These are phyloP conservation scores for Pythium graminicola DNA, from an alignment of 352 stramenopile genomes.

Conservation along the genomic window DNA sequence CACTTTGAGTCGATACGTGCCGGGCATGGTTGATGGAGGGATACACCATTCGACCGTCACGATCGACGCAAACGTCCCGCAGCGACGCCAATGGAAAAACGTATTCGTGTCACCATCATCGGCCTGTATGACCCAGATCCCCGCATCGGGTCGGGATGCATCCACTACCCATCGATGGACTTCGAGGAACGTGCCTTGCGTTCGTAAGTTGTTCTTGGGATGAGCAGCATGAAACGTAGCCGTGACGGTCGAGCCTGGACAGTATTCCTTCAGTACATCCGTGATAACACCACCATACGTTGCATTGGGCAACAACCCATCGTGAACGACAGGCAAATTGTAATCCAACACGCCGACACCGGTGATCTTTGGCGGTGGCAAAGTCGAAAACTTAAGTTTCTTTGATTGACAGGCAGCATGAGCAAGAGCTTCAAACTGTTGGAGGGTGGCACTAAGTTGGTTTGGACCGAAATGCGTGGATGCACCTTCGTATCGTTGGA, in stretches of 20 bases:
- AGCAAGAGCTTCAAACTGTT: slow-evolving; percentile 72
- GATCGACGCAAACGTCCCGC: slow-evolving; percentile 59
- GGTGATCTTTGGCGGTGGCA: slow-evolving; percentile 43
- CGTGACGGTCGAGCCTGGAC: slow-evolving; percentile 39
- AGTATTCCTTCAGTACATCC: slow-evolving; percentile 39
- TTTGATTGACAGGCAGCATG: slow-evolving; percentile 22
- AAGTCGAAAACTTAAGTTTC: slow-evolving; percentile 17
- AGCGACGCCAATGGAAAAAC: slow-evolving; percentile 67
- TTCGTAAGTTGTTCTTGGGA: slow-evolving; percentile 77
- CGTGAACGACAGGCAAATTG: slow-evolving; percentile 69
- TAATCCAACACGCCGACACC: slow-evolving; percentile 64
- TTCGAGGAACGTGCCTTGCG: slow-evolving; percentile 70
- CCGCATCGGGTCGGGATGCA: slow-evolving; percentile 24
- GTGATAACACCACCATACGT: slow-evolving; percentile 53
- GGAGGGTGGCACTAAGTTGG: slow-evolving; percentile 66
- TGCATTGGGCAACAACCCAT: slow-evolving; percentile 36
- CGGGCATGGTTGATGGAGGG: slow-evolving; percentile 31
- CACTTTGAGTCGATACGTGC: slow-evolving; percentile 71
- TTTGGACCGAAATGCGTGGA: slow-evolving; percentile 87
- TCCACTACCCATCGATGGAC: slow-evolving; percentile 64
- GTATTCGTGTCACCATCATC: slow-evolving; percentile 72
- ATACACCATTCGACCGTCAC: slow-evolving; percentile 72
- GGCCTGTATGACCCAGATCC: slow-evolving; percentile 63
- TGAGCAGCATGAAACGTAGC: slow-evolving; percentile 69
- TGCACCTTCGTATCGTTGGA: slow-evolving; percentile 86